These are phyloP conservation scores for Fraxinus sp. DNA, from an alignment of 305 asterid species.

Conservation along the genomic window DNA sequence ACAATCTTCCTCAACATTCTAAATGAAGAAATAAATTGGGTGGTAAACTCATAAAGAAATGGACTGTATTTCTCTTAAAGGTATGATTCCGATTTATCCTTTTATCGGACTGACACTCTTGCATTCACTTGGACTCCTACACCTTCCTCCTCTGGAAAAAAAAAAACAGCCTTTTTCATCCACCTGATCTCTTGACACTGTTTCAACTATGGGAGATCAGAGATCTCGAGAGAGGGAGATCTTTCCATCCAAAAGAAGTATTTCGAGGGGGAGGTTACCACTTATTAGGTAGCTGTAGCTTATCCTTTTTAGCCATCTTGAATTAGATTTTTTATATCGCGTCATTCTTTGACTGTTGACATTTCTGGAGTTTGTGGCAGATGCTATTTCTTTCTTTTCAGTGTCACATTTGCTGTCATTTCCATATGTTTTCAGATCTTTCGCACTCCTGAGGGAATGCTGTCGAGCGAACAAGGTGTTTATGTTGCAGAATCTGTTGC, in stretches of 20 bases:
- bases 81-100: not conserved
- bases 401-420: conserved; percentile 16
- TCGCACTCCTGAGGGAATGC: conserved; percentile 85
- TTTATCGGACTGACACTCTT: not conserved
- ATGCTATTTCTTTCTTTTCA: not conserved
- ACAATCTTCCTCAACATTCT: not conserved
- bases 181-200: not conserved
- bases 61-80: not conserved
- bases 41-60: not conserved
- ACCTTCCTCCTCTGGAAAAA: not conserved
- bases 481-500: conserved; percentile 82
- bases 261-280: not conserved
- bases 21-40: not conserved
- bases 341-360: not conserved
- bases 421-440: conserved; percentile 56
- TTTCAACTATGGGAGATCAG: not conserved
- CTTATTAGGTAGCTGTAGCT: not conserved
- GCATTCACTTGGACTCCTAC: not conserved
- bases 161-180: not conserved
- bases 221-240: not conserved
- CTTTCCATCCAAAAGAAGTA: not conserved
- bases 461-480: conserved; percentile 94
- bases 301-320: not conserved
- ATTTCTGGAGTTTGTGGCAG: conserved; percentile 1
- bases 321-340: not conserved